phyloP scores from a whole-genome alignment of 768 basidiomycete species.

The Amanita pallidorosea region DNA sequence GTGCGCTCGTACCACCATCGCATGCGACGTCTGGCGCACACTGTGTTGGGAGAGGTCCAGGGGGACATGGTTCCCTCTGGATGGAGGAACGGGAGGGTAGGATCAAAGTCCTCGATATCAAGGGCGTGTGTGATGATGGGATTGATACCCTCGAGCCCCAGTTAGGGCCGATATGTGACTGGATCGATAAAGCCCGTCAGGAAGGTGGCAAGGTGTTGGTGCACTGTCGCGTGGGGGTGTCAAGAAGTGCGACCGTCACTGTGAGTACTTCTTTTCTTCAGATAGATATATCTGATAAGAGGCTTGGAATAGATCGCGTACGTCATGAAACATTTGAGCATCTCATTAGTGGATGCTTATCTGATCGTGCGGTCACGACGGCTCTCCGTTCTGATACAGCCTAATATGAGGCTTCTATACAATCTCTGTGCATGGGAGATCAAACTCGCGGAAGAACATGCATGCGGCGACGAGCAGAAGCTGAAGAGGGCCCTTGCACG shows the following conservation, averaged over 20 bases:
- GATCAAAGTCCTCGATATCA: slow-evolving; percentile 86
- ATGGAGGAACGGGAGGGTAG: slow-evolving; percentile 81
- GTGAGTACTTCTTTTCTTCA: slow-evolving; percentile 28
- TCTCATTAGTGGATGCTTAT: slow-evolving; percentile 90
- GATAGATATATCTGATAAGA: not conserved
- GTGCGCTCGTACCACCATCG: slow-evolving; percentile 64
- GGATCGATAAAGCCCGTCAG: slow-evolving; percentile 80
- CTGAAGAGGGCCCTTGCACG: slow-evolving; percentile 51
- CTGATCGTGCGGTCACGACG: slow-evolving; percentile 84
- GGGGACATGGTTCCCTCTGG: slow-evolving; percentile 68
- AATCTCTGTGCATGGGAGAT: slow-evolving; percentile 95
- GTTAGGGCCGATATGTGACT: slow-evolving; percentile 79
- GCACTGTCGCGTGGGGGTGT: slow-evolving; percentile 99
- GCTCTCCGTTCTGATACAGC: slow-evolving; percentile 86
- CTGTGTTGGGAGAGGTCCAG: slow-evolving; percentile 33
- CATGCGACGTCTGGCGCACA: slow-evolving; percentile 23
- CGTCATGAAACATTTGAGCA: slow-evolving; percentile 84
- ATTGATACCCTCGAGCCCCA: slow-evolving; percentile 90
- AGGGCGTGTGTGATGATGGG: slow-evolving; percentile 91
- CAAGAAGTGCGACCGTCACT: slow-evolving; percentile 86
- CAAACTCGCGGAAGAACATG: slow-evolving; percentile 72
- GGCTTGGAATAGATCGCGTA: slow-evolving; percentile 64
- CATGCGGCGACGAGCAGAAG: slow-evolving; percentile 29
- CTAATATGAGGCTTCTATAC: slow-evolving; percentile 92
- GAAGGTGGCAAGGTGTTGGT: slow-evolving; percentile 88